Conservation (phyloP, 345 rosid genomes). For the Euphorbia tirucalli region DNA sequence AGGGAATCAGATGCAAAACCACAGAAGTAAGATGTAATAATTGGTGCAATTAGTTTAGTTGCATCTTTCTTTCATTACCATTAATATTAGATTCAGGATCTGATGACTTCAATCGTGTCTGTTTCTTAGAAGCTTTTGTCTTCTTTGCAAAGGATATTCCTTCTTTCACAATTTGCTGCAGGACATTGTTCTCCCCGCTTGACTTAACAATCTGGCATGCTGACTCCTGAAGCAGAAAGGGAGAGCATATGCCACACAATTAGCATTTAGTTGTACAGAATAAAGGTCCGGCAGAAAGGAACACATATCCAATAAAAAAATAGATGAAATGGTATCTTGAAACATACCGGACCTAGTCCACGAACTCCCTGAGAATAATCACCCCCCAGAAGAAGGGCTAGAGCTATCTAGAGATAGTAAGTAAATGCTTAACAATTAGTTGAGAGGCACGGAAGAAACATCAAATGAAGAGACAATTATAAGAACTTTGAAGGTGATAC, state of each 20-base stretch:
- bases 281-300: not conserved
- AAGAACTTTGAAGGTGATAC: not conserved
- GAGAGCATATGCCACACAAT: not conserved
- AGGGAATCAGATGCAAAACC: not conserved
- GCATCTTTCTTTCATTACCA: conserved; percentile 35
- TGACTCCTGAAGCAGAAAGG: conserved; percentile 52
- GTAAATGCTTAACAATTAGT: conserved; percentile 6
- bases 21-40: conserved; percentile 7
- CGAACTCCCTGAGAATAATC: conserved; percentile 83
- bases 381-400: conserved; percentile 87
- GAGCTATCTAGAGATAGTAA: conserved; percentile 51
- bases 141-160: conserved; percentile 55
- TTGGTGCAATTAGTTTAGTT: not conserved
- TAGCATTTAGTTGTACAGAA: conserved; percentile 2
- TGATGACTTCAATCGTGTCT: conserved; percentile 30
- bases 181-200: conserved; percentile 59
- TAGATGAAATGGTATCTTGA: conserved; percentile 20
- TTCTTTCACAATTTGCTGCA: conserved; percentile 50
- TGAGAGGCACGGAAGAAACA: not conserved
- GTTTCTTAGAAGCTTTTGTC: conserved; percentile 51
- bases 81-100: conserved; percentile 30
- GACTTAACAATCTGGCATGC: conserved; percentile 80
- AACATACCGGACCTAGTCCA: conserved; percentile 77
- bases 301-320: not conserved
- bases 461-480: not conserved